Percentiles rank a stretch among this genome's conserved stretches.
These are phyloP conservation scores for Chimonanthus salicifolius DNA, from an alignment of 164 flowering plant species.

Conservation along the genomic window DNA sequence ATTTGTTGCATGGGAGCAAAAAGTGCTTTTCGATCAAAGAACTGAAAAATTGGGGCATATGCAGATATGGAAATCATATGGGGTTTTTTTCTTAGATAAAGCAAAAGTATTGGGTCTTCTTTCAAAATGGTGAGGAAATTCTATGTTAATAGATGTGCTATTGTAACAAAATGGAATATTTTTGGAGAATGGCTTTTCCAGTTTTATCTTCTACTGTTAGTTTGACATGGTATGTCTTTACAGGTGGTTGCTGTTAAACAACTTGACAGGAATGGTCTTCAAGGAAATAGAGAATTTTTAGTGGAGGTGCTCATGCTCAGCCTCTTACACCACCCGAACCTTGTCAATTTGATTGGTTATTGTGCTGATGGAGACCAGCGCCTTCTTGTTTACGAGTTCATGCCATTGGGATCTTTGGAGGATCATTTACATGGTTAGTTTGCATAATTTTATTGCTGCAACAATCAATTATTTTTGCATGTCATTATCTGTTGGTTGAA, in stretches of 20 bases:
- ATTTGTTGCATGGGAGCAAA: too few relatives aligned
- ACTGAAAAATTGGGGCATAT: too few relatives aligned
- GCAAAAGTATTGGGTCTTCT: too few relatives aligned
- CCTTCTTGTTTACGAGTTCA: conserved; percentile 84
- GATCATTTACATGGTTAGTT: conserved; percentile 82
- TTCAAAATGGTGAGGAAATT: too few relatives aligned
- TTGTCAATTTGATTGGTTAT: conserved; percentile 81
- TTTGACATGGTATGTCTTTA: conserved; percentile 12
- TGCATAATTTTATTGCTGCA: not conserved
- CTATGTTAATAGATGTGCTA: not conserved
- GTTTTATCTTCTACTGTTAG: not conserved
- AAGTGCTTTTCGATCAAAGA: too few relatives aligned
- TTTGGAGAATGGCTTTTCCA: too few relatives aligned
- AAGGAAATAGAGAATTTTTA: conserved; percentile 80
- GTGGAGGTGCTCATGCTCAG: conserved; percentile 95
- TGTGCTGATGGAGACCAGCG: conserved; percentile 90
- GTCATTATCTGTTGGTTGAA: not conserved
- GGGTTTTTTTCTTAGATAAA: too few relatives aligned
- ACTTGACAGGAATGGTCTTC: conserved; percentile 84
- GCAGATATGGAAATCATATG: too few relatives aligned
- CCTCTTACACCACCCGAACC: conserved; percentile 73
- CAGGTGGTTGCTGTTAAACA: conserved; percentile 91
- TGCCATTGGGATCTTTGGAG: conserved; percentile 88
- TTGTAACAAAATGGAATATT: not conserved
- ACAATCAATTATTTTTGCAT: not conserved